Conservation (phyloP, 441 rosid species). For the Pelargonium fulgidum region DNA sequence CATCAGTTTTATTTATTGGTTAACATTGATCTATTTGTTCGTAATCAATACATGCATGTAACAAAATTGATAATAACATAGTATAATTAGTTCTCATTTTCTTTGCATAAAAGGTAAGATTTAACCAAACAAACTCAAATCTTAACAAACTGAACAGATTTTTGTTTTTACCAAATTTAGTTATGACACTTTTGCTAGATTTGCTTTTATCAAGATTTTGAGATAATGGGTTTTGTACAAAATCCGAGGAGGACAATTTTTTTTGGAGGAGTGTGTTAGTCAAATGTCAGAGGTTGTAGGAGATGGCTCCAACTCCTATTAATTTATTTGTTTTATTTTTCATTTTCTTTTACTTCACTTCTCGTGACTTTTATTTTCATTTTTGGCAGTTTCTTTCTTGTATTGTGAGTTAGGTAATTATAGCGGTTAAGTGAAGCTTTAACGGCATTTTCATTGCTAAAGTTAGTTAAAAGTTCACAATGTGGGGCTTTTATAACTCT, state of each 20-base stretch:
- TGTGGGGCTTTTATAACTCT: not conserved
- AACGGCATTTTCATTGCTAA: not conserved
- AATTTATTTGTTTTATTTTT: not conserved
- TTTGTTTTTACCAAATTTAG: not conserved
- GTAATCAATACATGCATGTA: no score
- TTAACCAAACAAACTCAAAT: no score
- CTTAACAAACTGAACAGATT: no score
- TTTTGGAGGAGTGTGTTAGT: not conserved
- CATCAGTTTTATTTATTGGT: no score
- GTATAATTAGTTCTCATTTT: no score
- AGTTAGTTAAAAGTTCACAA: not conserved
- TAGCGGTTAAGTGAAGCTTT: not conserved
- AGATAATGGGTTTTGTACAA: not conserved
- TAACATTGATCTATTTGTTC: no score
- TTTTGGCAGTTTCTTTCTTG: not conserved
- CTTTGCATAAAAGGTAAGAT: no score
- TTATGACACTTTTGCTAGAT: not conserved
- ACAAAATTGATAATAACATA: no score
- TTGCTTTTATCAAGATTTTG: no score
- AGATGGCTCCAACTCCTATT: not conserved
- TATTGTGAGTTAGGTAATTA: constrained; percentile 3
- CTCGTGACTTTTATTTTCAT: not conserved
- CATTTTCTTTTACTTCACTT: constrained; percentile 2
- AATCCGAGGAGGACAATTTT: not conserved
- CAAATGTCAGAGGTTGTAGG: constrained; percentile 3